Evolutionary conservation across 495 filamentous ascomycete species (phyloP).

Genomic region (Hypoxylon lenormandii): DNA sequence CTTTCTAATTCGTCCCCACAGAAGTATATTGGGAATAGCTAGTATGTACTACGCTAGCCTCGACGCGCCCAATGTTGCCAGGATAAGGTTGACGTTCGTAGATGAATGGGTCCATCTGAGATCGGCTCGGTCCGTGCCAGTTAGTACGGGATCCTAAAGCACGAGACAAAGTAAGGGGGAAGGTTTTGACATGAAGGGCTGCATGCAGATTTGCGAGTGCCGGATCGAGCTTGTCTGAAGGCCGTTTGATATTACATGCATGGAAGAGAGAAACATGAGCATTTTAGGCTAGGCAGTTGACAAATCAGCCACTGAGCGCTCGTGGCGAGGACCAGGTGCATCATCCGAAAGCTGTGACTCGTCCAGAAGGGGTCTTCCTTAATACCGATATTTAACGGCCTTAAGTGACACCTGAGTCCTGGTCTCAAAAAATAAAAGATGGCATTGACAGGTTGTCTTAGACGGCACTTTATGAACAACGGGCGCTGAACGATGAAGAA

Average conservation of each 20-base stretch:
- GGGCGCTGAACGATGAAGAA: constrained; percentile 21
- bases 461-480: constrained; percentile 9
- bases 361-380: constrained; percentile 2
- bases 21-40: constrained; percentile 17
- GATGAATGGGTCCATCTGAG: constrained; percentile 16
- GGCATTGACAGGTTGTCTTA: constrained; percentile 36
- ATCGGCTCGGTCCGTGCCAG: constrained; percentile 17
- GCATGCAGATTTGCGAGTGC: constrained; percentile 37
- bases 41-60: constrained; percentile 2
- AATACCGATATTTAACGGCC: constrained; percentile 32
- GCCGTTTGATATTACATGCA: constrained; percentile 27
- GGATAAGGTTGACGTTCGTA: constrained; percentile 26
- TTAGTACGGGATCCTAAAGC: constrained; percentile 11
- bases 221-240: constrained; percentile 22
- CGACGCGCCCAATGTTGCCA: constrained; percentile 3
- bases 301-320: constrained; percentile 22
- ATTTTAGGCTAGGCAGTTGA: constrained; percentile 15
- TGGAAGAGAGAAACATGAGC: constrained; percentile 20
- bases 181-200: constrained; percentile 28
- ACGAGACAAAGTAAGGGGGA: constrained; percentile 20
- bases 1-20: constrained; percentile 11
- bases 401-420: constrained; percentile 31
- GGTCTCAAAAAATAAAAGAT: constrained; percentile 11
- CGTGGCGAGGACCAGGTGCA: constrained; percentile 42
- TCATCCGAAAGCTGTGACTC: constrained; percentile 42